These are phyloP conservation scores for Fusarium citri DNA, from an alignment of 2,329 filamentous ascomycete species.

Conservation along the genomic window DNA sequence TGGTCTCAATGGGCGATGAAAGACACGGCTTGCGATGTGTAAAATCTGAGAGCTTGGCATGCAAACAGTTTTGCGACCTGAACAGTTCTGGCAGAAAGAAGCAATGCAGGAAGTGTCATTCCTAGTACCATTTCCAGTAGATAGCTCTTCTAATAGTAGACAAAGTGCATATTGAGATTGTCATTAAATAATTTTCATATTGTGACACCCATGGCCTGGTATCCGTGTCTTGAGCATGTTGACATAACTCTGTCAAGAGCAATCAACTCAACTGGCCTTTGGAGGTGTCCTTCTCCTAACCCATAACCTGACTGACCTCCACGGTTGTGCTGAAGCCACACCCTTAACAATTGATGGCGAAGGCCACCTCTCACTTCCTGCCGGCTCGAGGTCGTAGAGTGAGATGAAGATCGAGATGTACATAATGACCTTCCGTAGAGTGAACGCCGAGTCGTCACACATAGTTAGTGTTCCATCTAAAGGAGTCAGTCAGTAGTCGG, in stretches of 20 bases:
- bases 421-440: constrained; percentile 51
- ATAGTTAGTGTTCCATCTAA: constrained; percentile 50
- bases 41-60: background rate
- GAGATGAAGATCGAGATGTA: constrained; percentile 52
- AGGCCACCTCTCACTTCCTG: constrained; percentile 45
- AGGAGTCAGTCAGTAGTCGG: constrained; percentile 22
- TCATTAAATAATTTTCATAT: background rate
- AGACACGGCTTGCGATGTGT: background rate
- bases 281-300: constrained; percentile 45
- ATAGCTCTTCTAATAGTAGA: background rate
- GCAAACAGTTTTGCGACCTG: background rate
- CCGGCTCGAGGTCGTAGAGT: constrained; percentile 53
- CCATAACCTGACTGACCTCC: constrained; percentile 49
- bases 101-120: background rate
- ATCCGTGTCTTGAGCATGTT: background rate
- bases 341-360: constrained; percentile 43
- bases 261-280: constrained; percentile 8
- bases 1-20: background rate
- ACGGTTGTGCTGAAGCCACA: constrained; percentile 45
- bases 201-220: background rate
- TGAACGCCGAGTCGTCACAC: constrained; percentile 50
- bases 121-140: background rate
- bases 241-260: background rate
- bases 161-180: background rate
- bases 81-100: background rate